A percentile compares a stretch with the other conserved stretches of the same genome.
Evolutionary conservation across 257 asterid genomes (phyloP).

Genomic region (Nicotiana paniculata): DNA sequence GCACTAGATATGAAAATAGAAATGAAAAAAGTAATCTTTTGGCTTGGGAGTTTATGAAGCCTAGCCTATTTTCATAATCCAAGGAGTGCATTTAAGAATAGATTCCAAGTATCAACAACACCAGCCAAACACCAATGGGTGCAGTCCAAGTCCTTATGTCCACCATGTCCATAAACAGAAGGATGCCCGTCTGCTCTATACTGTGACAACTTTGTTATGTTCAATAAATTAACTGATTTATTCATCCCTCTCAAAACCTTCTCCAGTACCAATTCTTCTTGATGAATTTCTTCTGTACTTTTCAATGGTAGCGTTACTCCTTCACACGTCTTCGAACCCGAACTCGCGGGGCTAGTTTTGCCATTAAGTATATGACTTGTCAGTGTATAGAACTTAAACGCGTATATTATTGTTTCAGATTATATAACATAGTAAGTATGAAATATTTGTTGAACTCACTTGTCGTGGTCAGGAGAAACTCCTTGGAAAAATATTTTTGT

Average conservation of each 20-base stretch:
- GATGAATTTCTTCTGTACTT: not conserved
- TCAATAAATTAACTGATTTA: constrained; percentile 22
- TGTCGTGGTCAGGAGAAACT: constrained; percentile 56
- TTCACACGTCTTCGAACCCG: not conserved
- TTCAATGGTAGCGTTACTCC: constrained; percentile 4
- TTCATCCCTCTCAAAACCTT: constrained; percentile 12
- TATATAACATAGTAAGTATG: not conserved
- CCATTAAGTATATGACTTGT: not conserved
- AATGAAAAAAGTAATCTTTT: not conserved
- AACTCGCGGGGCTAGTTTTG: not conserved
- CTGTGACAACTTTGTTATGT: constrained; percentile 29
- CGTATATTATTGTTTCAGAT: not conserved
- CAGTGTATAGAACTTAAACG: not conserved
- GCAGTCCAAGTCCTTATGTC: constrained; percentile 32
- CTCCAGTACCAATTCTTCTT: constrained; percentile 24
- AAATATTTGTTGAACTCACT: constrained; percentile 17
- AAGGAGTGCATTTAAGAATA: constrained; percentile 22
- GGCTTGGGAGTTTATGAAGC: not conserved
- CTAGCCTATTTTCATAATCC: not conserved
- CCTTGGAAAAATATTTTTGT: constrained; percentile 50
- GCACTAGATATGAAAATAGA: not conserved
- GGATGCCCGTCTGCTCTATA: constrained; percentile 46
- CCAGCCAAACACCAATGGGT: constrained; percentile 53
- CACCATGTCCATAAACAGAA: constrained; percentile 28
- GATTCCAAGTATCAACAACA: constrained; percentile 44